Evolutionary conservation across 225 moss, liverwort and hornwort genomes (phyloP), one percentile per base, ranked within the genome.

Genomic region (Pseudisothecium myosuroides): DNA sequence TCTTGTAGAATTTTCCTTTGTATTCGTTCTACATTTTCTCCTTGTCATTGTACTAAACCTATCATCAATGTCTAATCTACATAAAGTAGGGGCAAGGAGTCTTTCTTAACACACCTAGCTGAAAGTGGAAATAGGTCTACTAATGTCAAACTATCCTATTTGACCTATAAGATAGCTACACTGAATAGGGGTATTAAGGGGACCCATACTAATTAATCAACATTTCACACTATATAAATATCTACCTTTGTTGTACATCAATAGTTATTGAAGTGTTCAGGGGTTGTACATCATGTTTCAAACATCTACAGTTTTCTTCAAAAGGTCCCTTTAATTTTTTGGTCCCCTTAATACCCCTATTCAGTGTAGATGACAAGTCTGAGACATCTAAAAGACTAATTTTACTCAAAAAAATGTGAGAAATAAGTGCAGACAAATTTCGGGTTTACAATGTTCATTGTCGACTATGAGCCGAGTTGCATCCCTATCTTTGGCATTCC

Each of bases 301-400:
- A n/a, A n/a, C n/a, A n/a, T n/a, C n/a, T n/a, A n/a, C n/a, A n/a
- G n/a, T n/a, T n/a, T n/a, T n/a, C n/a, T n/a, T n/a, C n/a, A n/a
- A n/a, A n/a, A n/a, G n/a, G n/a, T n/a, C n/a, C n/a, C n/a, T n/a
- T n/a, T n/a, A n/a, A n/a, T n/a, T n/a, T n/a, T n/a, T n/a, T n/a
- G n/a, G n/a, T n/a, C n/a, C n/a, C n/a, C n/a, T n/a, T n/a, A n/a
- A n/a, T n/a, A n/a, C n/a, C n/a, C n/a, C n/a, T n/a, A n/a, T n/a
- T n/a, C n/a, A n/a, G n/a, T n/a, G n/a, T n/a, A n/a, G n/a, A n/a
- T 6, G 2, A 17, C 1, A 45, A 0, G 3, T 73, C 29, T 73
- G 10, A 73, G 5, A 73, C 45, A 73, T 45, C 3, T 27, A 28
- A 45, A 73, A 27, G 3, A 45, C 4, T 17, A 2, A 29, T 73